phyloP scores from a whole-genome alignment of 2,329 filamentous ascomycete species.

The Tolypocladium sp. region DNA sequence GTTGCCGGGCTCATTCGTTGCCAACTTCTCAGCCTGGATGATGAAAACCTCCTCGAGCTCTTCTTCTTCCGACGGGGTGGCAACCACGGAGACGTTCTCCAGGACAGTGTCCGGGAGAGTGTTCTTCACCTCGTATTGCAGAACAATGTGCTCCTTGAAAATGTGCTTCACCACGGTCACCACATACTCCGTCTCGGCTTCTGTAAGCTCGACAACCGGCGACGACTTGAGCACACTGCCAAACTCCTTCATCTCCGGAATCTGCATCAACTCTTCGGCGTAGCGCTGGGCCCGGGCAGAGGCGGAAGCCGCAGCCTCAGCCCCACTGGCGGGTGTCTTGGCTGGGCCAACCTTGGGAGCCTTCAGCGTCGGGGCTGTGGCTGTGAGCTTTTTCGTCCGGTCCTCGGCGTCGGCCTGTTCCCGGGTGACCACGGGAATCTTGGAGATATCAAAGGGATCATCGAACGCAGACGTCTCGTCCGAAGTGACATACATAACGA shows the following conservation, averaged over 20 bases:
- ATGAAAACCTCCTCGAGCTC: constrained; percentile 88
- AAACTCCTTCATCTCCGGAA: constrained; percentile 86
- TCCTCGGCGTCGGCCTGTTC: constrained; percentile 96
- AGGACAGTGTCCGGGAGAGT: constrained; percentile 85
- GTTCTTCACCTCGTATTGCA: constrained; percentile 98
- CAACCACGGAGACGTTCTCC: constrained; percentile 78
- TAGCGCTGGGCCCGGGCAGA: constrained; percentile 81
- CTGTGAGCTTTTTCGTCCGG: constrained; percentile 92
- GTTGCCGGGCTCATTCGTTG: constrained; percentile 79
- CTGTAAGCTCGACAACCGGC: constrained; percentile 76
- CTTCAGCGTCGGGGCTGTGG: constrained; percentile 86
- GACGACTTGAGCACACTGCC: constrained; percentile 90
- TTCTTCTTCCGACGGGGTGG: constrained; percentile 72
- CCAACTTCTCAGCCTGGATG: constrained; percentile 74
- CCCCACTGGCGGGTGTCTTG: constrained; percentile 60
- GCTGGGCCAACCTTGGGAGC: constrained; percentile 72
- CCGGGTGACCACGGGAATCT: constrained; percentile 85
- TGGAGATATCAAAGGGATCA: constrained; percentile 79
- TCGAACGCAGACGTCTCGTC: constrained; percentile 81
- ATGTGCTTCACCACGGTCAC: constrained; percentile 92
- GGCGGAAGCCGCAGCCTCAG: constrained; percentile 67
- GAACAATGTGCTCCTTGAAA: constrained; percentile 92
- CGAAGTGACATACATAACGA: constrained; percentile 94
- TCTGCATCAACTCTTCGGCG: constrained; percentile 74
- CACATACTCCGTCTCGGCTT: constrained; percentile 95